Evolutionary conservation across 345 rosid genomes (phyloP), one percentile per base, ranked within the genome.

Genomic region (Turnera subulata): DNA sequence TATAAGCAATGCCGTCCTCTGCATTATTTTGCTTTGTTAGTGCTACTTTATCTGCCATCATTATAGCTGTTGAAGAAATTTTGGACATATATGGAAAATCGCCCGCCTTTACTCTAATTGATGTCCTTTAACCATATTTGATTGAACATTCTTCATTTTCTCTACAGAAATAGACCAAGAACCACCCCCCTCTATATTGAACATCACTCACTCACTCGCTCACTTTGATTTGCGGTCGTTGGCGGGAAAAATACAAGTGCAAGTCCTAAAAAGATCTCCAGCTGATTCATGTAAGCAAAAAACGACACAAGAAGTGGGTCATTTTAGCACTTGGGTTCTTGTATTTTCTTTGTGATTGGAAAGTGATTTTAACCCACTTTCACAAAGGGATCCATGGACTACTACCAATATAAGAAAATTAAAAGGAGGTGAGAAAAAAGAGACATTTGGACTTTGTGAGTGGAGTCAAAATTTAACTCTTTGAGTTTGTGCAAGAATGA

Each of bases 391-490:
- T 8, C 8, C 5, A 8, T 8, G 8, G 35, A 29, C 35, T 29
- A 4, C 35, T 16, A 23, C 19, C 11, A 26, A 55, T 53, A 25
- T 22, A 1, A 26, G 6, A 37, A 51, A 32, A 24, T 29, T 39
- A 50, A 46, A 16, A 15, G 16, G 2, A 24, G 23, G 53, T n/a
- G 53, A 49, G 35, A 29, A 29, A n/a, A n/a, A 47, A 49, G n/a
- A 15, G 33, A 49, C 53, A 29, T 24, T 49, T 49, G 53, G 53
- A 49, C 53, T 49, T 49, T 24, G 22, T 5, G 49, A 19, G 56
- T 43, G 40, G 73, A 71, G 80, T 81, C 82, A 74, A 80, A 61
- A 63, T 62, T 55, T 65, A 62, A 68, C 64, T 53, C 67, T 60
- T 60, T 55, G 69, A 69, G 76, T 70, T 50, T 68, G 78, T 67